Base-by-base conservation (phyloP, 192 early-diverging fungal genomes). In the Coemansia sp. region DNA sequence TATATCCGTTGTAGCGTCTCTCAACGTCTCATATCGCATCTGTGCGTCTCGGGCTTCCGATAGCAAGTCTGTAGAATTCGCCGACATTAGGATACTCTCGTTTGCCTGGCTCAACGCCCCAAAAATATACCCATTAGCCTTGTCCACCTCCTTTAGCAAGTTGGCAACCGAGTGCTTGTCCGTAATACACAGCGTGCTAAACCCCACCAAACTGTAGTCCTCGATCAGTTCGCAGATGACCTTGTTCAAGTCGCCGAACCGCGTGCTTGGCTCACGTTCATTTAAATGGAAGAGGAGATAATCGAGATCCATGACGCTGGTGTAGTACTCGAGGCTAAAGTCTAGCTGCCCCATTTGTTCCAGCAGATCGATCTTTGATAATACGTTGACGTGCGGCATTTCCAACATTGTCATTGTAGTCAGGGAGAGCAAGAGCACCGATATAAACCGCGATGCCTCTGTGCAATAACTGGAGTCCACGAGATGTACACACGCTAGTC, bases 311-410 rank as follows among this genome's bases (percentile, higher is more conserved):
- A 92, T 90, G 17, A 99, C 95, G 63, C 95, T 93, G 6, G 95
- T 99, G 71, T 98, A 98, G 76, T 92, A 98, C 66, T 98, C 94
- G 38, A 98, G 86, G 59, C 89, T 92, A 79, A 98, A 98, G 31
- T 91, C 80, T 3, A 83, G 67, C 67, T 77, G 39, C 14, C 90
- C 92, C 70, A 95, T 94, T 2, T 88, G 86, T 57, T 90, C 87
- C 38, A 99, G 81, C 42, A 99, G 77, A 73, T 99, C 97, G 50
- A 97, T 88, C 72, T 99, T 99, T 45, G 92, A 94, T 48, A 99
- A 78, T n/a, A 98, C 93, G 73, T 99, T 99, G 59, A 99, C 84
- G 73, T 97, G 96, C 14, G 97, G 97, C 34, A 98, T 82, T 63
- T 97, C 97, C 12, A 97, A 84, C 78, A 94, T 91, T 11, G 94